Percentiles rank a stretch among this genome's conserved stretches.
Evolutionary conservation across 2,329 filamentous ascomycete genomes (phyloP).

Genomic region (Trichoderma sp.): DNA sequence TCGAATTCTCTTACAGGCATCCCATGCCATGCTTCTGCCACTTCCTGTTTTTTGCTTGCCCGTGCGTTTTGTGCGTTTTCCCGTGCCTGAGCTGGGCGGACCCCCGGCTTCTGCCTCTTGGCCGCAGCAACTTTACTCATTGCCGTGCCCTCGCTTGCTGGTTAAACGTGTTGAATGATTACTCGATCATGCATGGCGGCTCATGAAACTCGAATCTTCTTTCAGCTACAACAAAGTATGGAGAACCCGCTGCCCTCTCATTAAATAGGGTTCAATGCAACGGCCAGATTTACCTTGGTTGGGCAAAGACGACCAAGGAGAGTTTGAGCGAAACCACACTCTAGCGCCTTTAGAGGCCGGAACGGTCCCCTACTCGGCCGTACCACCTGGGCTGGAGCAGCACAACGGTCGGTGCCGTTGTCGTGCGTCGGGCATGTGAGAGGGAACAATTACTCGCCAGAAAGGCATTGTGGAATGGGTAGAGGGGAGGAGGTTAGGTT

Average conservation of each 20-base stretch:
- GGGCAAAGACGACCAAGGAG: conserved; percentile 17
- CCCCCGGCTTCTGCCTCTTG: not conserved
- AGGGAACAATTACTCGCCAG: not conserved
- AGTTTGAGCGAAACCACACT: conserved; percentile 13
- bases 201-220: not conserved
- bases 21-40: not conserved
- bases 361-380: conserved; percentile 14
- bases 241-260: not conserved
- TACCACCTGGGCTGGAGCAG: not conserved
- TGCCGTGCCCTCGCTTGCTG: not conserved
- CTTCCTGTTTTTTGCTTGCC: not conserved
- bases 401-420: not conserved
- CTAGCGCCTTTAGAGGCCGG: conserved; percentile 12
- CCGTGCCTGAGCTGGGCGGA: not conserved
- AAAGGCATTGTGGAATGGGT: not conserved
- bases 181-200: not conserved
- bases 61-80: not conserved
- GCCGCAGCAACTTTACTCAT: not conserved
- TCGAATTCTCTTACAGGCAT: not conserved
- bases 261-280: conserved; percentile 13
- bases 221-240: not conserved
- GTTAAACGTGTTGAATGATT: not conserved
- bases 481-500: not conserved
- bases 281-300: not conserved
- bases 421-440: not conserved